Evolutionary conservation across 257 asterid genomes (phyloP), one percentile per base, ranked within the genome.

Genomic region (Voacanga thouarsii): DNA sequence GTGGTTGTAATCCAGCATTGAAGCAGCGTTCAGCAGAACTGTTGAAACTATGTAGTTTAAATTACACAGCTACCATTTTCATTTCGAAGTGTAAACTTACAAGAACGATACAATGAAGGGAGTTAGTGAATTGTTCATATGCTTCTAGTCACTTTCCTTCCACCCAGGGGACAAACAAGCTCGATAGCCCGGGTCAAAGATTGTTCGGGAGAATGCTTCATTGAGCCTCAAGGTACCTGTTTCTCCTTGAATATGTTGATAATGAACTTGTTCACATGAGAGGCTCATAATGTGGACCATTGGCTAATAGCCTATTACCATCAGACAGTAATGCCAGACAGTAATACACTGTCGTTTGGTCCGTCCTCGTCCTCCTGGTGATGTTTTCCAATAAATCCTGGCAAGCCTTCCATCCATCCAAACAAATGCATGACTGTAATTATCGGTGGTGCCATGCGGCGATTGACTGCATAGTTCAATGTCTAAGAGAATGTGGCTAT

Each of bases 1-100:
- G 97, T 63, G 91, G 96, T 23, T 92, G 94, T 64, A 78, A 56
- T 39, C 85, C 90, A 1, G 65, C 64, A 0, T 85, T 92, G 18
- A 92, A 90, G 85, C 96, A 92, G 79, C 87, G 87, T 30, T 90
- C 92, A 1, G 86, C 91, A 0, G 96, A 90, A 88, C 88, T 92
- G 5, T 79, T 92, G 91, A 92, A 90, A 84, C 90, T 90, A 5
- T 92, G 97, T 81, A 86, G 96, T 80, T 80, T 87, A 82, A 90
- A 90, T 79, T 91, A 85, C 63, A 80, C 96, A 0, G 90, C 89
- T 71, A 86, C 92, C 11, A 85, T 82, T 55, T 90, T 92, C 88
- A 86, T 90, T 49, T 92, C 96, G 49, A 90, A 89, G 88, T 90
- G 97, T 89, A 90, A 83, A 78, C 83, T 92, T 5, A 88, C 90